These are phyloP conservation scores for Elsinoe necatrix DNA, from an alignment of 2,329 filamentous ascomycete species.

Conservation along the genomic window DNA sequence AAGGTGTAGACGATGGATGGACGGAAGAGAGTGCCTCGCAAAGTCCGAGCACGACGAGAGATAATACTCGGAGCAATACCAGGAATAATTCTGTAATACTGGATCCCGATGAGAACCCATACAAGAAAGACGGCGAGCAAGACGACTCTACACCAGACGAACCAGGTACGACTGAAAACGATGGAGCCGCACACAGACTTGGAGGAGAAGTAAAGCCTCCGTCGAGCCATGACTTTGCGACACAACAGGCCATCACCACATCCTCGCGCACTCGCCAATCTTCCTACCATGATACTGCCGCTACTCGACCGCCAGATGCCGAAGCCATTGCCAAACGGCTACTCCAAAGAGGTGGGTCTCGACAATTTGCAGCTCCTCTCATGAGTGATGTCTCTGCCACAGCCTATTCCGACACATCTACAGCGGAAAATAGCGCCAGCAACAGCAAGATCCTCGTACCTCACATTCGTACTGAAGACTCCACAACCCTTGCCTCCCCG, in stretches of 20 bases:
- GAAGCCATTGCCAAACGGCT: constrained; percentile 60
- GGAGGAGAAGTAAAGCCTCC: neutral
- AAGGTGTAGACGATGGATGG: constrained; percentile 21
- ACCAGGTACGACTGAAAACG: neutral
- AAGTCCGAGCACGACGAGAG: constrained; percentile 19
- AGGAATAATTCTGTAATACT: constrained; percentile 21
- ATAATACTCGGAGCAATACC: constrained; percentile 20
- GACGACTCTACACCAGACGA: neutral
- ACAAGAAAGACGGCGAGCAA: constrained; percentile 12
- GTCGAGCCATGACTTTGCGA: neutral
- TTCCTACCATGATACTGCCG: constrained; percentile 1
- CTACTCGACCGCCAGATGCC: constrained; percentile 41
- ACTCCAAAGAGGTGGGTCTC: constrained; percentile 52
- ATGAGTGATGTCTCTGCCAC: constrained; percentile 53
- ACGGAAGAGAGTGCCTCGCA: constrained; percentile 21
- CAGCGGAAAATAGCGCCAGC: constrained; percentile 19
- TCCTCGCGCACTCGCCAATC: neutral
- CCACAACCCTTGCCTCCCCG: constrained; percentile 16
- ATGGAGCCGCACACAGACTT: neutral
- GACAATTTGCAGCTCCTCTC: constrained; percentile 50
- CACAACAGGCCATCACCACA: neutral
- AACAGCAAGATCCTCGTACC: constrained; percentile 30
- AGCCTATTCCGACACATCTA: constrained; percentile 25
- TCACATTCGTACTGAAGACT: constrained; percentile 32
- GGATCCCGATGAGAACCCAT: constrained; percentile 17